These are phyloP conservation scores for Plantago major DNA, from an alignment of 257 asterid genomes.

Conservation along the genomic window DNA sequence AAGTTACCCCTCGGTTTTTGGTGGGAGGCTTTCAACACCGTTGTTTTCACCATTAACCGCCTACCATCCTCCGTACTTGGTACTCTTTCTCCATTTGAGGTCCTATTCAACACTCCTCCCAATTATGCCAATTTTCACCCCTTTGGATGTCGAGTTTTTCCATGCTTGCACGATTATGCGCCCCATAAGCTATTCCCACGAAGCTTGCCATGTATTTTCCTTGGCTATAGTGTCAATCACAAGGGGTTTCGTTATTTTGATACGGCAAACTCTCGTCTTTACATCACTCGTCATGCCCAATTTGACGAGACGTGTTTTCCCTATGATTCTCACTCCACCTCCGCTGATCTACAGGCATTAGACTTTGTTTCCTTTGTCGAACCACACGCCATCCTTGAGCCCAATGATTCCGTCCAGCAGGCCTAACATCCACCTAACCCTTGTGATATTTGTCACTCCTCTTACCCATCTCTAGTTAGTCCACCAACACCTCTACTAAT, in stretches of 20 bases:
- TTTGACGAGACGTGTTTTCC: too few species aligned
- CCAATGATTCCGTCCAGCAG: too few species aligned
- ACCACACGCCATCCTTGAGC: too few species aligned
- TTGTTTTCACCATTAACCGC: background rate
- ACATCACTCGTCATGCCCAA: background rate
- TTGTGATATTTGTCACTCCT: too few species aligned
- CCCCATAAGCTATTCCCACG: background rate
- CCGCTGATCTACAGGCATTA: too few species aligned
- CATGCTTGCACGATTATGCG: slow-evolving; percentile 8
- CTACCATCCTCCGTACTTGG: background rate
- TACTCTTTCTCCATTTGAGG: slow-evolving; percentile 4
- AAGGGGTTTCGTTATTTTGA: slow-evolving; percentile 11
- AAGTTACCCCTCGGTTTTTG: slow-evolving; percentile 4
- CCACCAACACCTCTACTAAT: too few species aligned
- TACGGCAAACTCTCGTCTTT: background rate
- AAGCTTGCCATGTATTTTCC: background rate
- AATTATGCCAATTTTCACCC: slow-evolving; percentile 13
- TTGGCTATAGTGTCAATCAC: background rate
- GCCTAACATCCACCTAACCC: too few species aligned
- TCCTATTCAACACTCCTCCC: background rate
- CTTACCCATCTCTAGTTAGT: too few species aligned
- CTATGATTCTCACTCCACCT: too few species aligned
- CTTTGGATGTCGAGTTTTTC: slow-evolving; percentile 13
- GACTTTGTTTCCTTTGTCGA: too few species aligned
- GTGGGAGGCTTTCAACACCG: slow-evolving; percentile 5